phyloP scores from a whole-genome alignment of 768 basidiomycete genomes.

The Suillus clintonianus region DNA sequence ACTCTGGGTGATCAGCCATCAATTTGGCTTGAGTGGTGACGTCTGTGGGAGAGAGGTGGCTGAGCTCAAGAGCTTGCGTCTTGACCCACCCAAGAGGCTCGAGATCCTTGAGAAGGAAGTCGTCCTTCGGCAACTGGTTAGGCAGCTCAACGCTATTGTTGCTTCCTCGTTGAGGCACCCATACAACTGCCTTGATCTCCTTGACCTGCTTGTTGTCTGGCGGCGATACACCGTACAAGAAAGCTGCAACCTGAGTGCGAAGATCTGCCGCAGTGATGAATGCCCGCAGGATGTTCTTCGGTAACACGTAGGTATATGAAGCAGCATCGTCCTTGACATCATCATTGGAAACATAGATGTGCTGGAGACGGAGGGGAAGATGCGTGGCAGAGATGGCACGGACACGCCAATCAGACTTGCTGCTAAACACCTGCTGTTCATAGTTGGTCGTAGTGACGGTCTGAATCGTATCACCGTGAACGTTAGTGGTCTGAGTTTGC shows the following conservation, averaged over 20 bases:
- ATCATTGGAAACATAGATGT: conserved; percentile 99
- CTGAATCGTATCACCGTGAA: conserved; percentile 95
- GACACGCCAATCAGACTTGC: conserved; percentile 99
- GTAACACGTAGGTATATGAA: conserved; percentile 92
- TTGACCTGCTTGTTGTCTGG: conserved; percentile 98
- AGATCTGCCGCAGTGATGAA: conserved; percentile 94
- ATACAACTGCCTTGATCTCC: conserved; percentile 97
- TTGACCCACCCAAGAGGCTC: conserved; percentile 97
- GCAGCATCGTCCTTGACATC: conserved; percentile 98
- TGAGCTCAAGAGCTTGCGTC: conserved; percentile 91
- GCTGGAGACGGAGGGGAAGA: conserved; percentile 91
- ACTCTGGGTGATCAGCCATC: conserved; percentile 96
- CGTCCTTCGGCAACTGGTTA: conserved; percentile 86
- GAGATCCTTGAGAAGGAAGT: conserved; percentile 91
- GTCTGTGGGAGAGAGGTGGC: conserved; percentile 90
- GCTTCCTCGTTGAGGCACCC: conserved; percentile 96
- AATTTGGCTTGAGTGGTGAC: conserved; percentile 93
- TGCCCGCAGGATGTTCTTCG: conserved; percentile 93
- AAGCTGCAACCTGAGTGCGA: conserved; percentile 94
- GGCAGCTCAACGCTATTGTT: conserved; percentile 95
- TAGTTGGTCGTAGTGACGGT: conserved; percentile 92
- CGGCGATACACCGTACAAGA: conserved; percentile 89
- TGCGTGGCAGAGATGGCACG: conserved; percentile 98
- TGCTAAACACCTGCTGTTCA: conserved; percentile 98
- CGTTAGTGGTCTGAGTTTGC: conserved; percentile 97